These are phyloP conservation scores for Blakeslea trispora DNA, from an alignment of 371 early-diverging fungal species.

Conservation along the genomic window DNA sequence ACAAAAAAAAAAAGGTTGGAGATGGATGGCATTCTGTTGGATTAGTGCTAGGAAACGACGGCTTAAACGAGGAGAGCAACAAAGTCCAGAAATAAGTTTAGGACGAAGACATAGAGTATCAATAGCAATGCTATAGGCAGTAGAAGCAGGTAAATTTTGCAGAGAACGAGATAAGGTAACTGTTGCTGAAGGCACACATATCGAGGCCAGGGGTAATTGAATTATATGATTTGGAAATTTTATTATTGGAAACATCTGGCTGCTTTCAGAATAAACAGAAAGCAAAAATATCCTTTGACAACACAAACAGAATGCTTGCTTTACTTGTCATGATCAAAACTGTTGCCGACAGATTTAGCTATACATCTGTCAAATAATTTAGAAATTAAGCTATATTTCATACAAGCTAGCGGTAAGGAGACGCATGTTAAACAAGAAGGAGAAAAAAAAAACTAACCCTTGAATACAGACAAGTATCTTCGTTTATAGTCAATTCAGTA, in stretches of 20 bases:
- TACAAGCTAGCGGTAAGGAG: slow-evolving; percentile 12
- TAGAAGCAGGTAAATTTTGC: slow-evolving; percentile 7
- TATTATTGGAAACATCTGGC: slow-evolving; percentile 10
- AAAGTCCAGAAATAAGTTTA: slow-evolving; percentile 8
- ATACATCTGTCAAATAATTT: not conserved
- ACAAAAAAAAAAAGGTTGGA: slow-evolving; percentile 13
- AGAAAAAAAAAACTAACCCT: slow-evolving; percentile 18
- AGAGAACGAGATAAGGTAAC: slow-evolving; percentile 10
- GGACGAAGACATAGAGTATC: slow-evolving; percentile 10
- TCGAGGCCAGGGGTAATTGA: slow-evolving; percentile 10
- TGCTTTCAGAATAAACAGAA: slow-evolving; percentile 8
- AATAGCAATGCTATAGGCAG: slow-evolving; percentile 9
- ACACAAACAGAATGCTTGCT: slow-evolving; percentile 10
- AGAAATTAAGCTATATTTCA: slow-evolving; percentile 9
- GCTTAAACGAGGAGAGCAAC: slow-evolving; percentile 10
- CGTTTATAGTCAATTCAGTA: slow-evolving; percentile 19
- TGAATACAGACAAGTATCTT: slow-evolving; percentile 20
- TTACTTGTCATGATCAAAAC: slow-evolving; percentile 8
- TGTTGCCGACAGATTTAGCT: not conserved
- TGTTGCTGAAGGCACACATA: slow-evolving; percentile 10
- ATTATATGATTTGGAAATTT: slow-evolving; percentile 5
- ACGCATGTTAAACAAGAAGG: slow-evolving; percentile 11
- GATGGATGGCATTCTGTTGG: slow-evolving; percentile 14
- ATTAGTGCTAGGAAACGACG: slow-evolving; percentile 13
- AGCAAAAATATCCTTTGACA: slow-evolving; percentile 9